Percentiles rank a stretch among this genome's conserved stretches.
These are phyloP conservation scores for Poterioochromonas sp. DNA, from an alignment of 352 stramenopile genomes.

Conservation along the genomic window DNA sequence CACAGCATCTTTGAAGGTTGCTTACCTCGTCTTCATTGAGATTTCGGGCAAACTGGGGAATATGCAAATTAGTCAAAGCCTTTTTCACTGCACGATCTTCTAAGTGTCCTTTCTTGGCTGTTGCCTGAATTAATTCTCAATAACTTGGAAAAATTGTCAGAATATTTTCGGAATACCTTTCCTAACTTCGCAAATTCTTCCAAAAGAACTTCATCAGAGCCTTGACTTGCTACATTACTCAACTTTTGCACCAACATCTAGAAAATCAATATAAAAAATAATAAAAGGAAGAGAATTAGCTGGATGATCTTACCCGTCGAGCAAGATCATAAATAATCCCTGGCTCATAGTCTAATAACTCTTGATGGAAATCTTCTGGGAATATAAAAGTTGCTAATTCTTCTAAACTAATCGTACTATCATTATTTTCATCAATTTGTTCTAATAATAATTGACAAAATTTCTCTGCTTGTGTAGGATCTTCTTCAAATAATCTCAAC, in stretches of 20 bases:
- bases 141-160: too few species aligned
- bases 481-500: not conserved
- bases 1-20: not conserved
- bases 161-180: too few species aligned
- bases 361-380: not conserved
- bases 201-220: constrained; percentile 4
- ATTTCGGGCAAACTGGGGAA: not conserved
- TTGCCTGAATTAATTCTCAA: too few species aligned
- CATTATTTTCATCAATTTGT: constrained; percentile 18
- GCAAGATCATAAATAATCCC: too few species aligned
- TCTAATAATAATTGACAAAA: constrained; percentile 12
- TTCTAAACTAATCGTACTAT: constrained; percentile 13
- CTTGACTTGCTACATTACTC: too few species aligned
- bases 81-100: not conserved
- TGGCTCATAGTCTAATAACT: too few species aligned
- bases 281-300: too few species aligned
- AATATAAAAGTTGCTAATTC: constrained; percentile 1
- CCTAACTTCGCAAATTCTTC: not conserved
- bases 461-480: not conserved
- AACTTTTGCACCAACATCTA: too few species aligned
- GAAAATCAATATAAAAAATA: too few species aligned
- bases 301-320: too few species aligned
- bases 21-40: not conserved
- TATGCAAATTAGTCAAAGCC: not conserved
- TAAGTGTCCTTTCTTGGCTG: too few species aligned